Evolutionary conservation across 805 yeast genomes (phyloP).

Genomic region (Metschnikowia continentalis): DNA sequence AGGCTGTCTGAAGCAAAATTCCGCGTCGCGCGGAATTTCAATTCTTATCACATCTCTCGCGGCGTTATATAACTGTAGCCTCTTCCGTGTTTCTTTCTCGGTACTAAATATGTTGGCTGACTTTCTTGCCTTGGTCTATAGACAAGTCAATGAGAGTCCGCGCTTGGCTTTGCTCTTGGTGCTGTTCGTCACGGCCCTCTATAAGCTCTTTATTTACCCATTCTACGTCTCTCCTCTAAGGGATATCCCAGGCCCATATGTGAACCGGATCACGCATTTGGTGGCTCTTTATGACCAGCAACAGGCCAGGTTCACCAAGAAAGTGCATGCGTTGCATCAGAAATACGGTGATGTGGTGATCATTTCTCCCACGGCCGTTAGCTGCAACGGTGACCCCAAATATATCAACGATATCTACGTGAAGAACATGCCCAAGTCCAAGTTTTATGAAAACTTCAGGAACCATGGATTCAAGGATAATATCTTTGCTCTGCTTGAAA

Average conservation of each 20-base stretch:
- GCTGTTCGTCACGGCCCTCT: constrained; percentile 22
- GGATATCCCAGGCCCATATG: constrained; percentile 55
- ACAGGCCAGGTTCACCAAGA: constrained; percentile 37
- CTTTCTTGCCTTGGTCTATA: neutral
- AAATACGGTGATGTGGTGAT: constrained; percentile 61
- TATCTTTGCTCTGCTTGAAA: constrained; percentile 54
- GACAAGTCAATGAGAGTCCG: neutral
- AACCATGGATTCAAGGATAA: constrained; percentile 52
- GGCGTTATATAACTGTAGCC: neutral
- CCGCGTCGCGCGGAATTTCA: constrained; percentile 5
- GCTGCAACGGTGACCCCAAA: constrained; percentile 48
- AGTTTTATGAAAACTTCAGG: constrained; percentile 56
- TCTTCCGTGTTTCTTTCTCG: neutral
- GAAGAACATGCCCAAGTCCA: constrained; percentile 51
- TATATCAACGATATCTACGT: constrained; percentile 54
- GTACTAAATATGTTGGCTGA: constrained; percentile 9
- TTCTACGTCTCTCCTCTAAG: constrained; percentile 46
- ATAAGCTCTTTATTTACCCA: constrained; percentile 42
- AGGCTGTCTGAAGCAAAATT: neutral
- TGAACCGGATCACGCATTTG: constrained; percentile 42
- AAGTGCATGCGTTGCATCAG: constrained; percentile 47
- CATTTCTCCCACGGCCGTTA: constrained; percentile 57
- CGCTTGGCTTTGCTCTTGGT: constrained; percentile 1
- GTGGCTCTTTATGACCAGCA: constrained; percentile 39
- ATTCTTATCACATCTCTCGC: constrained; percentile 1